Conservation (phyloP, 1,284 basidiomycete genomes). For the Boletellus dicymbophilus region DNA sequence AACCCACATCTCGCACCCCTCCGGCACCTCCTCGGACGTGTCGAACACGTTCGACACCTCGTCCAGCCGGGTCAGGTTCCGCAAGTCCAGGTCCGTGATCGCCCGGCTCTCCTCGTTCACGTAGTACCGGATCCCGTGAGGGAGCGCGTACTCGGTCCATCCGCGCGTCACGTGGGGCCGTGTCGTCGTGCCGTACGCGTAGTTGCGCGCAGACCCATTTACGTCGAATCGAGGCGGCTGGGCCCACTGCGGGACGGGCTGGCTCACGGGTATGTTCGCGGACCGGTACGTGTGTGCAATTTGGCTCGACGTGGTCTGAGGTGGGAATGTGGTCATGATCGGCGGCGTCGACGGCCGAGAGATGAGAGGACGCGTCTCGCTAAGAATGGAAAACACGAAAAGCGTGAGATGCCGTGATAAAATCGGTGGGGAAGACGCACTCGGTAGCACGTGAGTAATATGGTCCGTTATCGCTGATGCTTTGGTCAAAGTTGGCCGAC, state of each 20-base stretch:
- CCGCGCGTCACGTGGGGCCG: constrained; percentile 36
- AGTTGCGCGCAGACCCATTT: constrained; percentile 33
- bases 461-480: constrained; percentile 14
- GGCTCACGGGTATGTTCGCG: constrained; percentile 20
- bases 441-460: constrained; percentile 15
- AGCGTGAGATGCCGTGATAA: constrained; percentile 2
- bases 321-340: constrained; percentile 28
- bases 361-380: constrained; percentile 42
- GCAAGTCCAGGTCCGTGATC: constrained; percentile 67
- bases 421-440: constrained; percentile 13
- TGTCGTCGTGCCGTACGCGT: constrained; percentile 27
- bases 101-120: constrained; percentile 57
- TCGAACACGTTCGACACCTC: constrained; percentile 54
- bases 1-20: constrained; percentile 59
- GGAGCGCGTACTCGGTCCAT: constrained; percentile 70
- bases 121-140: constrained; percentile 68
- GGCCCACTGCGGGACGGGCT: constrained; percentile 33
- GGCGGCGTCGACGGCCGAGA: constrained; percentile 29
- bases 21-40: constrained; percentile 31
- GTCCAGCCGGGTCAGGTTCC: constrained; percentile 48
- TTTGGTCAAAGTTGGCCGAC: constrained; percentile 29
- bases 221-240: constrained; percentile 24
- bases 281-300: constrained; percentile 24
- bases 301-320: constrained; percentile 21
- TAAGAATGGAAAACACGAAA: constrained; percentile 13